Evolutionary conservation across 768 basidiomycete genomes (phyloP).

Genomic region (Punctularia strigosozonata): DNA sequence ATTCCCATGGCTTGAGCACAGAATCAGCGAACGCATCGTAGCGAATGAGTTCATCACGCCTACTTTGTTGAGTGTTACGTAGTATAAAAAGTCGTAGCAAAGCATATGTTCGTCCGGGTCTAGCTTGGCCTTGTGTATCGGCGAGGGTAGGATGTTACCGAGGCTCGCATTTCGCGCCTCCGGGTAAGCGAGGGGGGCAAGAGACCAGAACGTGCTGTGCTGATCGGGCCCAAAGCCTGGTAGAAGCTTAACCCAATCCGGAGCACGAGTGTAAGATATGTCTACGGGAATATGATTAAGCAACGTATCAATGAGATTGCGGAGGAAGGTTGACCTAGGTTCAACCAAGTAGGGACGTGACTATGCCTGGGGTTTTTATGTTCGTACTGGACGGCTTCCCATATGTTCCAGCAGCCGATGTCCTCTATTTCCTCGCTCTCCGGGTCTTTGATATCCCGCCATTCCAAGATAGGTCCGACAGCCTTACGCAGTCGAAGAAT

Average conservation of each 20-base stretch:
- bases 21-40: too few relatives aligned
- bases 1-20: conserved; percentile 19
- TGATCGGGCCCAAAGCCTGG: background rate
- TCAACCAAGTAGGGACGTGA: too few relatives aligned
- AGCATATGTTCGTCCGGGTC: conserved; percentile 11
- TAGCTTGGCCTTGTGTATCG: background rate
- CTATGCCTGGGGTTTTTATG: too few relatives aligned
- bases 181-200: conserved; percentile 3
- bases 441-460: conserved; percentile 16
- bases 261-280: background rate
- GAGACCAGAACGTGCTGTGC: conserved; percentile 1
- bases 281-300: too few relatives aligned
- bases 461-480: conserved; percentile 12
- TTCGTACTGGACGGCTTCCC: too few relatives aligned
- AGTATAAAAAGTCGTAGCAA: conserved; percentile 15
- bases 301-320: too few relatives aligned
- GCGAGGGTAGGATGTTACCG: background rate
- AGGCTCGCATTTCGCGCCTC: background rate
- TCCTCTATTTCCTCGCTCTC: conserved; percentile 8
- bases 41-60: too few relatives aligned
- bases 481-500: conserved; percentile 9
- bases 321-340: too few relatives aligned
- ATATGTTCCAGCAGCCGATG: conserved; percentile 17
- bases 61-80: conserved; percentile 1
- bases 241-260: background rate